Conservation (phyloP, 2,329 filamentous ascomycete genomes). For the Albophoma yamanashiensis region DNA sequence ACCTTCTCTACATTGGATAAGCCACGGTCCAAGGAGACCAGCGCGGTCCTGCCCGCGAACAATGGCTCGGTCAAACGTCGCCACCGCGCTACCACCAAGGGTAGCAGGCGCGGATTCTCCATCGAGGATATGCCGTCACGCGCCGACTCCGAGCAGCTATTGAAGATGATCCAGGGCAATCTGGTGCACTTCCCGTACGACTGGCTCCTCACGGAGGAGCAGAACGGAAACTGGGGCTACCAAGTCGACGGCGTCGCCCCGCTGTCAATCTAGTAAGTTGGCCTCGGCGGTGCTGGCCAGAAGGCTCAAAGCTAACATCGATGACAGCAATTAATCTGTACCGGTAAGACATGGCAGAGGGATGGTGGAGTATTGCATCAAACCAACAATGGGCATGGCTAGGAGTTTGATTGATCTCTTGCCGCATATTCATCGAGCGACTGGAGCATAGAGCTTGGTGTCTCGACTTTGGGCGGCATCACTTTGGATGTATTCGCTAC, state of each 20-base stretch:
- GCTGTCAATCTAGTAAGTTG: slow-evolving; percentile 86
- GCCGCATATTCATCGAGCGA: background rate
- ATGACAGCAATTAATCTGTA: slow-evolving; percentile 19
- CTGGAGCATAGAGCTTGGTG: background rate
- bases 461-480: background rate
- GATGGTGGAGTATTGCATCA: background rate
- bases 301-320: slow-evolving; percentile 13
- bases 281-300: background rate
- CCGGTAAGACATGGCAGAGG: background rate
- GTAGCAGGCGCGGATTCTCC: slow-evolving; percentile 52
- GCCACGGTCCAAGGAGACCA: slow-evolving; percentile 26
- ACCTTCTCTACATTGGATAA: slow-evolving; percentile 47
- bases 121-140: slow-evolving; percentile 67
- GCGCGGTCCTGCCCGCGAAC: slow-evolving; percentile 21
- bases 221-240: slow-evolving; percentile 92
- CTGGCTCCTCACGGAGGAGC: slow-evolving; percentile 86
- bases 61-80: slow-evolving; percentile 47
- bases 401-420: background rate
- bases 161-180: slow-evolving; percentile 76
- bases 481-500: background rate
- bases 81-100: slow-evolving; percentile 59
- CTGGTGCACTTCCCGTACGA: slow-evolving; percentile 92
- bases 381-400: background rate
- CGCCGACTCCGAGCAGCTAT: slow-evolving; percentile 69
- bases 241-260: slow-evolving; percentile 93